Evolutionary conservation across 805 yeast species (phyloP).

Genomic region (Teunomyces gatunensis): DNA sequence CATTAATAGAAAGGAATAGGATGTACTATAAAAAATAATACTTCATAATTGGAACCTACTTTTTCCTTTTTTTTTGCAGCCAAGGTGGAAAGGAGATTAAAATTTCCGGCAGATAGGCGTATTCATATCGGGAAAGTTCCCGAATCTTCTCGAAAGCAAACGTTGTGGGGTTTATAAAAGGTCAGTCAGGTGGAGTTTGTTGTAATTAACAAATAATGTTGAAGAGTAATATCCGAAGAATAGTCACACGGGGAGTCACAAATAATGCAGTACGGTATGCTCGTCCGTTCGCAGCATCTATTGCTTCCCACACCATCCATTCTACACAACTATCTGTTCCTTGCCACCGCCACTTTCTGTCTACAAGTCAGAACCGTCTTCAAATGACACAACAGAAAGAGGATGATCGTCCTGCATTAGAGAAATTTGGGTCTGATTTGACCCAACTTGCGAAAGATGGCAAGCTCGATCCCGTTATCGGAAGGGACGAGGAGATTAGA

Average conservation of each 20-base stretch:
- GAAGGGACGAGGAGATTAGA: conserved; percentile 92
- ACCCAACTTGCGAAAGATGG: conserved; percentile 88
- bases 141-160: conserved; percentile 8
- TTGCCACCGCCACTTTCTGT: conserved; percentile 18
- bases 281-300: not conserved
- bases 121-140: conserved; percentile 12
- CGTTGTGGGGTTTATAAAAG: not conserved
- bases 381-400: conserved; percentile 44
- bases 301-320: not conserved
- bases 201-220: conserved; percentile 1
- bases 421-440: conserved; percentile 80
- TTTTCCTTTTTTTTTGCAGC: not conserved
- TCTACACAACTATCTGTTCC: not conserved
- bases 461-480: conserved; percentile 93
- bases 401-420: conserved; percentile 69
- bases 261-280: not conserved
- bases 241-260: not conserved
- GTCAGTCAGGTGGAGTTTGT: not conserved
- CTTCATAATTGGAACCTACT: too few relatives aligned
- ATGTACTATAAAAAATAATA: not conserved
- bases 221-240: not conserved
- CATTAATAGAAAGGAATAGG: conserved; percentile 4
- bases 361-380: conserved; percentile 17
- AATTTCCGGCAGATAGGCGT: conserved; percentile 1
- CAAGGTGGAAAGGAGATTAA: not conserved